Evolutionary conservation across 345 rosid species (phyloP).

Genomic region (Isatis tinctoria): DNA sequence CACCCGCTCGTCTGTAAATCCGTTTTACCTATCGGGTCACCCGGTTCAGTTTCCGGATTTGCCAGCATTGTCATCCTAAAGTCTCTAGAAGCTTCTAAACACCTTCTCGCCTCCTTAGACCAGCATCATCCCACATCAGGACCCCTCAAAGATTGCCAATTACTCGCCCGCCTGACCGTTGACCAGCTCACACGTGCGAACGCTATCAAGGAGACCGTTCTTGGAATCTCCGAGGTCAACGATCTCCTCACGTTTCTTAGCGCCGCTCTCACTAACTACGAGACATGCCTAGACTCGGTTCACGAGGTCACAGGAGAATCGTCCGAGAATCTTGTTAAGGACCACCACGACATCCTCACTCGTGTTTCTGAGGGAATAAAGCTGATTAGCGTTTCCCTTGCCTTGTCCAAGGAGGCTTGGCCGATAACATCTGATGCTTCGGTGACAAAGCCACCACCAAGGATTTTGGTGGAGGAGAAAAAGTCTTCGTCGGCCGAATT

Average conservation of each 20-base stretch:
- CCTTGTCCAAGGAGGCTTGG: slow-evolving; percentile 15
- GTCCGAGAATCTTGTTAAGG: neutral
- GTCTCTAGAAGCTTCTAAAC: slow-evolving; percentile 15
- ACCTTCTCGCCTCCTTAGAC: neutral
- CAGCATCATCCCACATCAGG: neutral
- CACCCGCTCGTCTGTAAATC: slow-evolving; percentile 22
- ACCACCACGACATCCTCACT: neutral
- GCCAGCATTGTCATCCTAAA: slow-evolving; percentile 11
- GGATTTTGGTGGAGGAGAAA: slow-evolving; percentile 4
- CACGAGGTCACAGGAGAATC: neutral
- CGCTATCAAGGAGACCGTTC: neutral
- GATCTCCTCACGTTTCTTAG: slow-evolving; percentile 32
- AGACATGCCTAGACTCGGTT: slow-evolving; percentile 28
- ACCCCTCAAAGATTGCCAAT: slow-evolving; percentile 31
- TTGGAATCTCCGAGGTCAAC: neutral
- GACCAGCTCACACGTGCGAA: slow-evolving; percentile 20
- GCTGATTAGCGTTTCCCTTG: slow-evolving; percentile 35
- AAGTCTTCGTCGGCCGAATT: neutral
- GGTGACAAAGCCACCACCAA: slow-evolving; percentile 9
- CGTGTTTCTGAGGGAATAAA: slow-evolving; percentile 15
- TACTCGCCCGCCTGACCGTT: slow-evolving; percentile 19
- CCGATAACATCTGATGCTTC: neutral
- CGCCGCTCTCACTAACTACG: slow-evolving; percentile 28
- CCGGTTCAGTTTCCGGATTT: neutral
- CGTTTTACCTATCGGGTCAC: neutral